phyloP scores from a whole-genome alignment of 2,329 filamentous ascomycete species.

The Emydomyces testavorans region DNA sequence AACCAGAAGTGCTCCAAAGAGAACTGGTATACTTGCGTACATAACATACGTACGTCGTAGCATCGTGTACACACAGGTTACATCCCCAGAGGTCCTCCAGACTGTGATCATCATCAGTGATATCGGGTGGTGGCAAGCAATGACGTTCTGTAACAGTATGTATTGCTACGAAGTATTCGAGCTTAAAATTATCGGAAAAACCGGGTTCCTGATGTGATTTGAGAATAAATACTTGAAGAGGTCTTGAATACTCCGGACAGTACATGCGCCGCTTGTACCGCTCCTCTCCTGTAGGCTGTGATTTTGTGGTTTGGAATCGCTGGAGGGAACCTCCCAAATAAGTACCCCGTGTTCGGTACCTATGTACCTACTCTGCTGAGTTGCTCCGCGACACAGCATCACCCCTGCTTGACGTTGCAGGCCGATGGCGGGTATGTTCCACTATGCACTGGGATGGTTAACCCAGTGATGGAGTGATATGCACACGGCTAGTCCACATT shows the following conservation, averaged over 20 bases:
- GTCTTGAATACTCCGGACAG: not conserved
- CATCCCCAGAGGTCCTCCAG: too few relatives aligned
- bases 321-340: too few relatives aligned
- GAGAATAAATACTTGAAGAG: too few relatives aligned
- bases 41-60: too few relatives aligned
- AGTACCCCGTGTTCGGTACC: too few relatives aligned
- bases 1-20: too few relatives aligned
- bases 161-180: not conserved
- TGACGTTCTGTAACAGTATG: too few relatives aligned
- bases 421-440: not conserved
- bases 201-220: constrained; percentile 3
- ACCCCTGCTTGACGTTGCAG: constrained; percentile 5
- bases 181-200: not conserved
- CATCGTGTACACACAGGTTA: too few relatives aligned
- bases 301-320: too few relatives aligned
- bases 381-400: not conserved
- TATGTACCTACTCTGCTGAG: not conserved
- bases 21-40: too few relatives aligned
- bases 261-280: not conserved
- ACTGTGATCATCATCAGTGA: not conserved
- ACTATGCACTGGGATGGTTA: not conserved
- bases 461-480: not conserved
- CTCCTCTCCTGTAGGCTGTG: not conserved
- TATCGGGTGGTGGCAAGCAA: not conserved
- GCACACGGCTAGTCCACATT: constrained; percentile 1